Evolutionary conservation across 208 protist genomes (phyloP), one percentile per base, ranked within the genome.

Genomic region (Trypanosoma melophagium): DNA sequence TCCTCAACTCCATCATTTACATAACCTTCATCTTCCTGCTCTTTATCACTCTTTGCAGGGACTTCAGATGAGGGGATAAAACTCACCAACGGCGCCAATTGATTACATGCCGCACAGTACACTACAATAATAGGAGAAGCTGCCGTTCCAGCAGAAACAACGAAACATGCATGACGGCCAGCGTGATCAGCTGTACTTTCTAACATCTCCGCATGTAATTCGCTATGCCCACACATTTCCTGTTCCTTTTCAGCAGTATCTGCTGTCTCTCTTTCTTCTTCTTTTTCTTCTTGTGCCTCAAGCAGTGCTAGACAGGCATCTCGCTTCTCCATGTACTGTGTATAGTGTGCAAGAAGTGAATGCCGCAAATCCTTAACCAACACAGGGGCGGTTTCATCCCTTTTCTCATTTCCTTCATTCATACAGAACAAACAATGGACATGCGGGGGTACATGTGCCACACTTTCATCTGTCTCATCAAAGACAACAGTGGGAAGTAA

Each of bases 401-500:
- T 19, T 5, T 14, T 35, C 16, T 21, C 17, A n/a, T 19, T 35
- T 40, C 22, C 19, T 12, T 59, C 57, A 8, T 64, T 70, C 19
- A 87, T 67, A 64, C 84, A 90, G 63, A 71, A 79, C 3, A 79
- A 71, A 61, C 83, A 89, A 58, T 86, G 80, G 0, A 90, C 58
- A 40, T 65, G 66, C 19, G 66, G 66, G 5, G 57, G 57, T 50
- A 9, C 35, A 24, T 65, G 58, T 19, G 14, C 10, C 2, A 21
- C 14, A 1, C 31, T 21, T 4, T 50, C 25, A 24, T n/a, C 60
- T 2, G 5, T 5, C 28, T 24, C 47, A 8, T 65, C 60, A 31
- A 52, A 69, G 7, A 16, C 50, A 58, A 78, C 42, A 10, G 72
- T 44, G 14, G 72, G 72, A 16, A 78, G 57, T 9, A 40, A 41